Evolutionary conservation across 1,284 basidiomycete species (phyloP).

Genomic region (Entoloma clypeatum): DNA sequence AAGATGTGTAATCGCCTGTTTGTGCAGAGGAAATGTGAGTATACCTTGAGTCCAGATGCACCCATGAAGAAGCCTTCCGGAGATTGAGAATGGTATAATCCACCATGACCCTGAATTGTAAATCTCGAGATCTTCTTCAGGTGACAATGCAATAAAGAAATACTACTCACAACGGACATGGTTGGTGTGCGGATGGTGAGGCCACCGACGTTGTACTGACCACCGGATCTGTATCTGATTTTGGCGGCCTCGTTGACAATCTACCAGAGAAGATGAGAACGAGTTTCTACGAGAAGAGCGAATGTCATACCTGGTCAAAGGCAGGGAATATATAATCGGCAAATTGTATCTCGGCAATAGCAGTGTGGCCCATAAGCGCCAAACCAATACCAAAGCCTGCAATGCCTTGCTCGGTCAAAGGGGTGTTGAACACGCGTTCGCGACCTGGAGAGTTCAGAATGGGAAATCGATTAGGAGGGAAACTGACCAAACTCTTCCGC

Average conservation of each 20-base stretch:
- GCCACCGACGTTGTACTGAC: slow-evolving; percentile 78
- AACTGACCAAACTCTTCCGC: slow-evolving; percentile 85
- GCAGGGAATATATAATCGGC: slow-evolving; percentile 88
- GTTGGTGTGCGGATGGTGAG: slow-evolving; percentile 87
- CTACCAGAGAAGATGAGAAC: slow-evolving; percentile 37
- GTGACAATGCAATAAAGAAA: background rate
- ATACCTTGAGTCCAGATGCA: slow-evolving; percentile 84
- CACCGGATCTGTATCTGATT: slow-evolving; percentile 86
- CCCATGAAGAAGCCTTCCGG: slow-evolving; percentile 95
- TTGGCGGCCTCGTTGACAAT: slow-evolving; percentile 96
- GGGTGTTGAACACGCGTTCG: slow-evolving; percentile 94
- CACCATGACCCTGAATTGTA: slow-evolving; percentile 71
- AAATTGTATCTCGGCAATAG: slow-evolving; percentile 92
- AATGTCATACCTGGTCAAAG: slow-evolving; percentile 74
- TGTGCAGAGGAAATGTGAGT: slow-evolving; percentile 7
- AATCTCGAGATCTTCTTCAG: slow-evolving; percentile 1
- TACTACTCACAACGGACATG: slow-evolving; percentile 69
- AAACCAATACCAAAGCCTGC: slow-evolving; percentile 93
- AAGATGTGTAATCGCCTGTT: slow-evolving; percentile 2
- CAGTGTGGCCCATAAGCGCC: slow-evolving; percentile 90
- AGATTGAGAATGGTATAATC: slow-evolving; percentile 90
- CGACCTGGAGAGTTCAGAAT: slow-evolving; percentile 48
- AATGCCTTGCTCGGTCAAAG: slow-evolving; percentile 91
- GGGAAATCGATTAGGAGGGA: slow-evolving; percentile 2
- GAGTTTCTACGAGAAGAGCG: slow-evolving; percentile 4